Evolutionary conservation across 768 basidiomycete genomes (phyloP), one percentile per base, ranked within the genome.

Genomic region (Auriculariales sp.): DNA sequence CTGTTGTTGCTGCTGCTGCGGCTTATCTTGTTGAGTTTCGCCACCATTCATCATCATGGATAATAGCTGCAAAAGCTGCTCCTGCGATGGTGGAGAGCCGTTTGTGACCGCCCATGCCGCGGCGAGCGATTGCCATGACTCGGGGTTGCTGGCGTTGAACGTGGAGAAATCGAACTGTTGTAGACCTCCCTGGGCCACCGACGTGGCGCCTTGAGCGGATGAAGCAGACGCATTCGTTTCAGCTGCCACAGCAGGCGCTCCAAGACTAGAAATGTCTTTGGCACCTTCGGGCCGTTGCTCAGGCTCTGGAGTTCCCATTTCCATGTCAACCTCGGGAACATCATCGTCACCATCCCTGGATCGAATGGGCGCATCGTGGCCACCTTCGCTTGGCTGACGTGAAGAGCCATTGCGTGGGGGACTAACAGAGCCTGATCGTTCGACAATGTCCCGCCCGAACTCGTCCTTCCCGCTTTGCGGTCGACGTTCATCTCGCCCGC

Each of bases 361-460:
- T 15, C 15, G 7, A 32, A 15, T 7, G 9, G 31, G 9, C 31
- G 31, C 31, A 32, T 7, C 31, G 31, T 32, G 9, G 31, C 9
- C 9, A 32, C 7, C 31, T 7, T 7, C 7, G 39, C 39, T 19
- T 11, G 36, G 39, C 22, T 19, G 39, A 9, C 39, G 0, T 44
- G 2, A 25, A 22, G 19, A 9, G 6, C 4, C 12, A 10, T 12
- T 44, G n/a, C n/a, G n/a, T n/a, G n/a, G 22, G 39, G 39, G 39
- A 6, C 19, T 44, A 4, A 9, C 17, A 15, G 83, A 78, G 34
- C 67, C 64, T 30, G 74, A 66, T 57, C 86, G 73, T n/a, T n/a
- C n/a, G n/a, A n/a, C n/a, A 59, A 87, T 72, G 61, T 89, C 85
- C 57, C 87, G 79, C 56, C 87, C 86, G 64, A 90, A 90, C 64